Conservation (phyloP, 352 stramenopile genomes). For the Phytopythium boreale region DNA sequence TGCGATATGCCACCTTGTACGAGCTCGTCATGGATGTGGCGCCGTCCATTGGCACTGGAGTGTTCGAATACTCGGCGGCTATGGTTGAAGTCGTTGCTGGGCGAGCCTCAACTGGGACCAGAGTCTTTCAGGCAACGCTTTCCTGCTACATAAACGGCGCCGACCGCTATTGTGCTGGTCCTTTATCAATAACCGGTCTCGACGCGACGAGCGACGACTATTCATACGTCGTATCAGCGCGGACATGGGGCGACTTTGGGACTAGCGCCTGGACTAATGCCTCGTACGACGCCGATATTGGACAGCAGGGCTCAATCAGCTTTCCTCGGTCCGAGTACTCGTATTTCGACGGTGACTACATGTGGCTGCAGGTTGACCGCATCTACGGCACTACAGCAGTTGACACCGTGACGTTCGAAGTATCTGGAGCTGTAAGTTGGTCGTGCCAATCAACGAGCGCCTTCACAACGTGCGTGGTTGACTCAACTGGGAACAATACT, state of each 20-base stretch:
- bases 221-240: conserved; percentile 21
- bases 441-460: conserved; percentile 5
- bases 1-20: conserved; percentile 23
- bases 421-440: conserved; percentile 11
- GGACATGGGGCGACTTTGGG: conserved; percentile 24
- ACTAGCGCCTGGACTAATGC: conserved; percentile 25
- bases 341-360: conserved; percentile 12
- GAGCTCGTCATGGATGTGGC: conserved; percentile 22
- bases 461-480: conserved; percentile 14
- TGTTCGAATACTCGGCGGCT: conserved; percentile 10
- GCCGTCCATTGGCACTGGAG: conserved; percentile 13
- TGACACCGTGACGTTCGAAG: conserved; percentile 20
- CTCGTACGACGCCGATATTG: conserved; percentile 23
- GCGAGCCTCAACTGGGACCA: background rate
- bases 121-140: background rate
- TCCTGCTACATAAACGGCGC: background rate
- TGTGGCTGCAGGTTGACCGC: conserved; percentile 19
- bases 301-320: conserved; percentile 10
- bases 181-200: conserved; percentile 12
- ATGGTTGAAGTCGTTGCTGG: background rate
- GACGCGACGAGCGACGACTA: conserved; percentile 7
- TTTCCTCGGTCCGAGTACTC: conserved; percentile 15
- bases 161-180: conserved; percentile 10
- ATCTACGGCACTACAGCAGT: conserved; percentile 19
- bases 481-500: conserved; percentile 13